Base-by-base conservation (phyloP, 257 asterid species). In the Catharanthus roseus region DNA sequence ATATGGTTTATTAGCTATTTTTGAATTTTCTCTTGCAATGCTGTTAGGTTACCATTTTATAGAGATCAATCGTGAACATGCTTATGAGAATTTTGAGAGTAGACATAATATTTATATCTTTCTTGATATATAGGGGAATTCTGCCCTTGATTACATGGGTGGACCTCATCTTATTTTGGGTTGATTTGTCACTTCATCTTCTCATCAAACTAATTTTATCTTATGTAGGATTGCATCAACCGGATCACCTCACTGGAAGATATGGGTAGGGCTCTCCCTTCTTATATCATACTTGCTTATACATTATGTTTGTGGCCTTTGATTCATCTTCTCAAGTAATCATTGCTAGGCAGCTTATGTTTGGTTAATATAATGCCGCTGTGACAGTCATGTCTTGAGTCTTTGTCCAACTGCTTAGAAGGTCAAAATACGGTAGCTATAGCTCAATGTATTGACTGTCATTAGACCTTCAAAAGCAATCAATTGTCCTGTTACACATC, bases 151-250 rank as follows among this genome's bases (percentile, higher is more conserved):
- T 44, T 42, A n/a, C 28, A 19, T 23, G 5, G 56, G 47, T 34
- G 36, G 29, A 29, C 54, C 44, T 10, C 62, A 39, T 44, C 36
- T 16, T 26, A 21, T 31, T 34, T 11, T 26, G 10, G 19, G 53
- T 21, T 12, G 12, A 28, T 36, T 39, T 42, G 49, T 6, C 33
- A 31, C 5, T 53, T 68, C 15, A 53, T 70, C 68, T 70, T 73
- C 75, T 71, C 77, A 41, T 69, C 61, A 58, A 7, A 57, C 12
- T 69, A 47, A 15, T 57, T 74, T 78, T 75, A 42, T 45, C 2
- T 45, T 39, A 71, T 85, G 88, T 92, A 93, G 99, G 99, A 91
- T 69, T 95, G 99, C 73, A 91, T 95, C 72, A 95, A 91, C 49
- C 86, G 97, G 54, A 91, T 91, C 72, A 84, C 73, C 74, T 82